Conservation (phyloP, 108 stramenopile genomes). For the Discostella pseudostelligera region DNA sequence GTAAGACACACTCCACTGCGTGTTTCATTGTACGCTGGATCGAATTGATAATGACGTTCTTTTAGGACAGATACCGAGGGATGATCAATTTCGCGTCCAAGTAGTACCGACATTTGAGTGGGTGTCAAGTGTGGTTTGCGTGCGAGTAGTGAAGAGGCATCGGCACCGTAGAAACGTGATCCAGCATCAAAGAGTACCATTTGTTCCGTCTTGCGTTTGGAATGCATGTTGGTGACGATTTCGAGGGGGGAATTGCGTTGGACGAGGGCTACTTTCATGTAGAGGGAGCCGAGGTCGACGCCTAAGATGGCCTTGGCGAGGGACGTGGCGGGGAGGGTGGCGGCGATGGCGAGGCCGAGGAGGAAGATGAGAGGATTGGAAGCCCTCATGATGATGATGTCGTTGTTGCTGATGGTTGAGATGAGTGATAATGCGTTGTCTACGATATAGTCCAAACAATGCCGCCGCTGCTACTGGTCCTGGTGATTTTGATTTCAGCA, state of each 20-base stretch:
- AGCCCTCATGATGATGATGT: not conserved
- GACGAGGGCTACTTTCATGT: slow-evolving; percentile 99
- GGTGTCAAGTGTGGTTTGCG: slow-evolving; percentile 93
- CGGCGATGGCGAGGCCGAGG: slow-evolving; percentile 14
- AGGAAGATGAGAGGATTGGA: slow-evolving; percentile 14
- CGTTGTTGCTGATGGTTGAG: too few relatives aligned
- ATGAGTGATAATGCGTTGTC: too few relatives aligned
- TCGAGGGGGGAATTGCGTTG: slow-evolving; percentile 95
- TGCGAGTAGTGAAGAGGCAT: slow-evolving; percentile 83
- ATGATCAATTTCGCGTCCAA: slow-evolving; percentile 84
- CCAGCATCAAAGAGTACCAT: slow-evolving; percentile 96
- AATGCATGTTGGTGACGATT: slow-evolving; percentile 98
- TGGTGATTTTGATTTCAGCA: too few relatives aligned
- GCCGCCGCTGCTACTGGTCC: too few relatives aligned
- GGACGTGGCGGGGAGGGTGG: slow-evolving; percentile 43
- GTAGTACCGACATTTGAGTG: slow-evolving; percentile 68
- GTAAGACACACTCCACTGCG: slow-evolving; percentile 65
- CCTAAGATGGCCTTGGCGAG: slow-evolving; percentile 91
- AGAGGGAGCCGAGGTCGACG: slow-evolving; percentile 95
- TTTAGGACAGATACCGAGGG: slow-evolving; percentile 73
- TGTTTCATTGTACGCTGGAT: slow-evolving; percentile 80
- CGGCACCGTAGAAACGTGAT: slow-evolving; percentile 92
- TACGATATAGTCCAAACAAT: too few relatives aligned
- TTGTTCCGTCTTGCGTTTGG: slow-evolving; percentile 98
- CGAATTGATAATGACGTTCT: slow-evolving; percentile 77